Conservation (phyloP, 192 early-diverging fungal genomes). For the Paraglomus brasilianum region DNA sequence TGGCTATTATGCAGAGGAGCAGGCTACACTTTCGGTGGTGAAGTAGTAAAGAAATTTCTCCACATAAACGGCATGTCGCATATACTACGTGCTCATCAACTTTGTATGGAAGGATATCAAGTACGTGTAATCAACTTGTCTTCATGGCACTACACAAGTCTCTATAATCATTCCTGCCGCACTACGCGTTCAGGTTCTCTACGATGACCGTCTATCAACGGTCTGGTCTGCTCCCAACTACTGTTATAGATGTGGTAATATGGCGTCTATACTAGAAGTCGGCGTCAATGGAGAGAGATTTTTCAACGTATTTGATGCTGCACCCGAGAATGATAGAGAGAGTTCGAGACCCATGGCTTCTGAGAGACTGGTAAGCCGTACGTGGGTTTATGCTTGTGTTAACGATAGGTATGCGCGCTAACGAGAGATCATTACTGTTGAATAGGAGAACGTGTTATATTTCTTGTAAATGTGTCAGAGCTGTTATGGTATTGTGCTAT, state of each 20-base stretch:
- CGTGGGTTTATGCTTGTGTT: too few species aligned
- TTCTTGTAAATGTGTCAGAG: too few species aligned
- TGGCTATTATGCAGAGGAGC: constrained; percentile 62
- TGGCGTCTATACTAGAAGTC: constrained; percentile 82
- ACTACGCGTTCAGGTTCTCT: constrained; percentile 61
- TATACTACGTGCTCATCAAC: constrained; percentile 83
- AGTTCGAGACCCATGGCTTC: constrained; percentile 34
- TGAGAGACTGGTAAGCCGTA: constrained; percentile 20
- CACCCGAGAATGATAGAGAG: constrained; percentile 74
- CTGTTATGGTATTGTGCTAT: too few species aligned
- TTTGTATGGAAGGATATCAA: constrained; percentile 87
- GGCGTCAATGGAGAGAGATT: constrained; percentile 69
- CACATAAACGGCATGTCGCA: constrained; percentile 75
- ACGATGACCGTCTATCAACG: constrained; percentile 81
- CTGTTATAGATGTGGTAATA: constrained; percentile 85
- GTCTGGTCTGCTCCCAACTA: constrained; percentile 89
- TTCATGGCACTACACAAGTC: constrained; percentile 11
- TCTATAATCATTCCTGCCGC: constrained; percentile 12
- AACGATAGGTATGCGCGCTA: too few species aligned
- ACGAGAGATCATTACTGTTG: too few species aligned
- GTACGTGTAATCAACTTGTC: constrained; percentile 33
- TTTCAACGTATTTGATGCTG: constrained; percentile 89
- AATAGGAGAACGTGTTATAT: too few species aligned
- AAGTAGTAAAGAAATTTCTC: constrained; percentile 77
- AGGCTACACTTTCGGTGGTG: constrained; percentile 82